These are phyloP conservation scores for Candida berthetii DNA, from an alignment of 805 yeast species.

Conservation along the genomic window DNA sequence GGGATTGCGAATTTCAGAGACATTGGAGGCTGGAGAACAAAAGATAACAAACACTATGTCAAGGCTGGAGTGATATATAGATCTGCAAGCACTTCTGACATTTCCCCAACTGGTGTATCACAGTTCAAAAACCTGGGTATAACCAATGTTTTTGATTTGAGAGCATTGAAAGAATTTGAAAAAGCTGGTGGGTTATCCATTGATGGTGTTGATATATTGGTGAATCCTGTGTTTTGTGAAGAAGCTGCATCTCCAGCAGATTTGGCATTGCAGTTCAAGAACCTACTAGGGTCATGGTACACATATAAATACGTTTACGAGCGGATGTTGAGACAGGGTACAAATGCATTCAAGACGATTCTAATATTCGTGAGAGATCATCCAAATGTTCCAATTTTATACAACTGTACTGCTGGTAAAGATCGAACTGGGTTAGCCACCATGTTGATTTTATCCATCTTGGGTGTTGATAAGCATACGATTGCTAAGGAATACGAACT, in stretches of 20 bases:
- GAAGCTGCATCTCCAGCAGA: conserved; percentile 60
- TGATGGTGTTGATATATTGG: conserved; percentile 40
- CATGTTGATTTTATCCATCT: conserved; percentile 56
- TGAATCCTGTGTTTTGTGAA: conserved; percentile 50
- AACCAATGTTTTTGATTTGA: conserved; percentile 56
- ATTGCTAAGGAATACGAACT: conserved; percentile 74
- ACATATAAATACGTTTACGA: conserved; percentile 61
- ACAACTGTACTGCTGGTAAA: conserved; percentile 84
- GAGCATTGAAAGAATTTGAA: conserved; percentile 52
- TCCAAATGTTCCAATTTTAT: conserved; percentile 44
- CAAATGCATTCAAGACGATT: conserved; percentile 38
- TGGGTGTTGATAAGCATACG: conserved; percentile 60
- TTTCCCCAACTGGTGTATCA: conserved; percentile 48
- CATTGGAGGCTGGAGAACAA: conserved; percentile 63
- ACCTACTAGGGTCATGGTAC: conserved; percentile 50
- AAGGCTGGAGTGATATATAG: conserved; percentile 52
- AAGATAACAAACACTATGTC: conserved; percentile 32
- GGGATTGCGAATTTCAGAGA: conserved; percentile 76
- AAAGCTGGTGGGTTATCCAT: conserved; percentile 38
- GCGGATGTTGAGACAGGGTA: conserved; percentile 47
- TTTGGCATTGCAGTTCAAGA: conserved; percentile 47
- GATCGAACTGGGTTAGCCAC: conserved; percentile 77
- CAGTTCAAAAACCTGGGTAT: conserved; percentile 33
- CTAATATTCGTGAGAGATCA: conserved; percentile 51
- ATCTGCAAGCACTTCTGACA: conserved; percentile 50